These are phyloP conservation scores for Monotropa hypopitys DNA, from an alignment of 179 eudicot species.

Conservation along the genomic window DNA sequence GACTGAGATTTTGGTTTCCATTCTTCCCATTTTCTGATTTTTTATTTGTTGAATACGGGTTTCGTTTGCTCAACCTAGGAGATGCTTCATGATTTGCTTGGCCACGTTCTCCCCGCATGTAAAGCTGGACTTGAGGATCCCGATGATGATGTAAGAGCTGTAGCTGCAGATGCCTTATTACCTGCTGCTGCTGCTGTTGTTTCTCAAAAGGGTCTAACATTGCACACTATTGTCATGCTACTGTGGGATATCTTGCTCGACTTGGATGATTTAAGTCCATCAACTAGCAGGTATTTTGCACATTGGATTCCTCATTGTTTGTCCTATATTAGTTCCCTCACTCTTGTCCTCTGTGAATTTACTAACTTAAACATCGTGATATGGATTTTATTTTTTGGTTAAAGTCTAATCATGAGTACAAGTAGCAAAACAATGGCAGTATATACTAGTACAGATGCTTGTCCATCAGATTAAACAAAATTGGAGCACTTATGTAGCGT, in stretches of 20 bases:
- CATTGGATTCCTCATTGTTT: not conserved
- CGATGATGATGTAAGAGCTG: slow-evolving; percentile 99
- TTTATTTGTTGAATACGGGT: slow-evolving; percentile 3
- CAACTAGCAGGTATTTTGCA: slow-evolving; percentile 65
- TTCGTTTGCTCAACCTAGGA: slow-evolving; percentile 30
- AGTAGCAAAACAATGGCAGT: no score
- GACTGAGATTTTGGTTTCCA: no score
- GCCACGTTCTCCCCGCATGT: slow-evolving; percentile 81
- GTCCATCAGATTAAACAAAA: no score
- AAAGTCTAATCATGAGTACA: no score
- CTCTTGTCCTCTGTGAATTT: no score
- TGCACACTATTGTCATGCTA: slow-evolving; percentile 74
- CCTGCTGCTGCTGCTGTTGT: slow-evolving; percentile 82
- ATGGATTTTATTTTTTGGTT: no score
- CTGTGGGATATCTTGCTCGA: slow-evolving; percentile 98
- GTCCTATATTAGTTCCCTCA: not conserved
- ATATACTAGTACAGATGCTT: no score
- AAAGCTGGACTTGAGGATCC: slow-evolving; percentile 97
- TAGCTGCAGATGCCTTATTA: slow-evolving; percentile 96
- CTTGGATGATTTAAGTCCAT: slow-evolving; percentile 95
- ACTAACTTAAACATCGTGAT: no score
- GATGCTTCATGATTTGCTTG: slow-evolving; percentile 80
- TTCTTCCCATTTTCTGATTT: not conserved
- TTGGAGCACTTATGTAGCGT: no score
- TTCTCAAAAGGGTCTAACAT: slow-evolving; percentile 46